These are phyloP conservation scores for Saccharomyces pastorianus DNA, from an alignment of 1,139 yeast genomes.

Conservation along the genomic window DNA sequence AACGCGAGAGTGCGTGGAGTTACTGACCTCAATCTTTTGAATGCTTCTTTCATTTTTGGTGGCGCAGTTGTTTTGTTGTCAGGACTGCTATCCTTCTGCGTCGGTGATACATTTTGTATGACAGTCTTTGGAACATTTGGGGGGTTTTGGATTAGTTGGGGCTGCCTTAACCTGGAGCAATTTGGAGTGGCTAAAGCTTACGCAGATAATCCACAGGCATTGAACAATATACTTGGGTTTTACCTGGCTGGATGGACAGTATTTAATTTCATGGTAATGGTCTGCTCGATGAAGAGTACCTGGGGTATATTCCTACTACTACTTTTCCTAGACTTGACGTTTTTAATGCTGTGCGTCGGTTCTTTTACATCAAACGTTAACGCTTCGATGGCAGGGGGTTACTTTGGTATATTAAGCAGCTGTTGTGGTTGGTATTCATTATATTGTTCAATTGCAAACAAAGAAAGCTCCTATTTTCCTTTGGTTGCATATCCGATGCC, in stretches of 20 bases:
- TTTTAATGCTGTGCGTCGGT: constrained; percentile 47
- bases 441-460: constrained; percentile 59
- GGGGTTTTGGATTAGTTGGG: constrained; percentile 61
- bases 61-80: constrained; percentile 54
- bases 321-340: constrained; percentile 43
- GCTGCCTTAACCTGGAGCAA: constrained; percentile 44
- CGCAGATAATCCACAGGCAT: constrained; percentile 31
- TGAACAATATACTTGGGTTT: constrained; percentile 46
- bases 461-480: constrained; percentile 49
- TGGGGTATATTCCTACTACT: constrained; percentile 48
- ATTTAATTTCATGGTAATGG: constrained; percentile 47
- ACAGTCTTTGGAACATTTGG: constrained; percentile 59
- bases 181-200: constrained; percentile 50
- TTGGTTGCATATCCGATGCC: constrained; percentile 52
- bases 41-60: constrained; percentile 46
- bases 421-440: constrained; percentile 53
- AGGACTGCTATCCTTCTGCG: constrained; percentile 53
- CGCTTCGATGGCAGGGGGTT: constrained; percentile 55
- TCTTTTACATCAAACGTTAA: constrained; percentile 39
- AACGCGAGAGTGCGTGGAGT: constrained; percentile 45
- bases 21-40: constrained; percentile 39
- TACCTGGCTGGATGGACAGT: constrained; percentile 53
- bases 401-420: constrained; percentile 54
- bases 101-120: constrained; percentile 56
- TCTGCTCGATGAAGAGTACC: constrained; percentile 54